Evolutionary conservation across 208 protist genomes (phyloP), one percentile per base, ranked within the genome.

Genomic region (Leptomonas pyrrhocoris): DNA sequence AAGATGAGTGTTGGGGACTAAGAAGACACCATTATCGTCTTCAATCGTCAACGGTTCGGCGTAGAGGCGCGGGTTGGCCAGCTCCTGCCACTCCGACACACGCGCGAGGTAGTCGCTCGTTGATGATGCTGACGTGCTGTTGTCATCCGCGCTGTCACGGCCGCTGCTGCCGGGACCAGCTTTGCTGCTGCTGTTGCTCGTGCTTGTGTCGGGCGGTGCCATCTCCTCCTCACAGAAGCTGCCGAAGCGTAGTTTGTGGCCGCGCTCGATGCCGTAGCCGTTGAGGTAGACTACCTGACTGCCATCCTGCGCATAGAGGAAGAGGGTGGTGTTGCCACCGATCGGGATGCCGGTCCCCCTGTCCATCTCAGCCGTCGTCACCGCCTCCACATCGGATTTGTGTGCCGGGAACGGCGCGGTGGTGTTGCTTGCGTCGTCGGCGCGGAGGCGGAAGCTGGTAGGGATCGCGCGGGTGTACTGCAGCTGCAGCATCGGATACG

Each of bases 181-280:
- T n/a, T 49, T 36, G 49, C 65, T 48, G 51, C 38, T 31, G 43
- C 49, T 43, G 57, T 36, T 57, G 38, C 42, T 59, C 19, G 56
- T 34, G 40, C n/a, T 54, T 18, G 49, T 38, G 30, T 40, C 5
- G 12, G 55, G 54, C 28, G 42, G n/a, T 19, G 55, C 12, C 58
- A 81, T 55, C 30, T 80, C 64, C 53, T 62, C 64, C 42, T 85
- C 84, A 53, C 86, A 92, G 57, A 60, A 51, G 11, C 60, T 36
- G 30, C 87, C 88, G 59, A 93, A 93, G 60, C 88, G 84, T n/a
- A 93, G 62, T 38, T 63, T 57, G 54, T 81, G 79, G 0, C 79
- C 83, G n/a, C 73, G 75, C 55, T 88, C 75, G 63, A 93, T 85
- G 69, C 76, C 88, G 65, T 89, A 90, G 48, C 88, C 88, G 66